Evolutionary conservation across 2,329 filamentous ascomycete genomes (phyloP), one percentile per base, ranked within the genome.

Genomic region (Xenoacremonium recifei): DNA sequence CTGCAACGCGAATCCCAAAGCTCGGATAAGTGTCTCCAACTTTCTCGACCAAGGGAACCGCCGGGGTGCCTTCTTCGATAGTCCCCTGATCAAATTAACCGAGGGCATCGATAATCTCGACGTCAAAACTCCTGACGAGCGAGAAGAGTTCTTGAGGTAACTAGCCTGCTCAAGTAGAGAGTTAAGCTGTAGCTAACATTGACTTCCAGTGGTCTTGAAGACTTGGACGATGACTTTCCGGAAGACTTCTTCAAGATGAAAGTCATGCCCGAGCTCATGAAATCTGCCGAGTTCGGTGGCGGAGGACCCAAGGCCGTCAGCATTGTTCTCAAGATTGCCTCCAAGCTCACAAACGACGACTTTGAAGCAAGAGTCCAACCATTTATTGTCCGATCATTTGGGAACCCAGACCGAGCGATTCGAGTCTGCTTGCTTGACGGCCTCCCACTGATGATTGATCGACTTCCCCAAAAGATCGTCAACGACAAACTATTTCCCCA

Each of bases 201-300:
- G 4, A 15, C 21, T 12, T 73, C 34, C 31, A 77, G 74, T 40
- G 89, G 95, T 58, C 78, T 99, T 5, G 89, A 95, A 52, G 77
- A 87, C 45, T 76, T 96, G 5, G 86, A 89, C 0, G 89, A 96
- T 53, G 91, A 99, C 64, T 96, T 97, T 48, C 93, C 93, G 0
- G 92, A 96, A 60, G 93, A 97, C 45, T 99, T 96, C 65, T 96
- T 97, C 75, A 95, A 95, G 62, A 87, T 95, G 77, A 99, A 97
- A 60, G 83, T 99, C 4, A 75, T 99, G 7, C 93, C 93, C 0
- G 93, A 99, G 61, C 72, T 99, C 21, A 76, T 99, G n/a, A 99
- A 97, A 62, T 96, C 91, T 0, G 90, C 97, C n/a, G 93, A 99
- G 59, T 99, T 96, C 64, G 93, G 93, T 6, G 93, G 92, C 10